phyloP scores from a whole-genome alignment of 2,329 filamentous ascomycete species.

The Rutstroemia sp. region DNA sequence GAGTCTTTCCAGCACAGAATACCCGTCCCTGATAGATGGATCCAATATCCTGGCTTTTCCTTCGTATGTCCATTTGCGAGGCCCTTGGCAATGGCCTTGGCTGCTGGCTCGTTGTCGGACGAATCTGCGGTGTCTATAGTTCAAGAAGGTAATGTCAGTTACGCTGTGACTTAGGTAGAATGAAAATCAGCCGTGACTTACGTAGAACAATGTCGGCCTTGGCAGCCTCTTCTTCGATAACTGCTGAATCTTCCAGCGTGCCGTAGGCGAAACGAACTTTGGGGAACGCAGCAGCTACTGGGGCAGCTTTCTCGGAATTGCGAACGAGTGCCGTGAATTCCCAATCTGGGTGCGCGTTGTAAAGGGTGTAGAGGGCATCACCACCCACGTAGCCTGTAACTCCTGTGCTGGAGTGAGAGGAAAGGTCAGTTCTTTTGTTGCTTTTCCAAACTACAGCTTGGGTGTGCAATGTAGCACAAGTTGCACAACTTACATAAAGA shows the following conservation, averaged over 20 bases:
- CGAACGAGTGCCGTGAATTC: conserved; percentile 42
- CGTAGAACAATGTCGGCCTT: conserved; percentile 43
- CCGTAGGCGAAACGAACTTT: conserved; percentile 44
- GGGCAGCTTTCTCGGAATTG: conserved; percentile 40
- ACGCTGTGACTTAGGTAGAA: not conserved
- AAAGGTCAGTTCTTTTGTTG: not conserved
- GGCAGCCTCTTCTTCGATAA: conserved; percentile 38
- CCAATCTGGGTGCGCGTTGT: conserved; percentile 40
- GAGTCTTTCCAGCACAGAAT: conserved; percentile 45
- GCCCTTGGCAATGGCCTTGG: conserved; percentile 38
- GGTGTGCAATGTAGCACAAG: not conserved
- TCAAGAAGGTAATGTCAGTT: not conserved
- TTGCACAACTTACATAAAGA: conserved; percentile 20
- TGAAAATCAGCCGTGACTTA: conserved; percentile 8
- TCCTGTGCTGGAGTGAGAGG: not conserved
- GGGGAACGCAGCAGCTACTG: conserved; percentile 38
- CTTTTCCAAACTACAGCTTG: not conserved
- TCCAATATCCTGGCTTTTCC: conserved; percentile 38
- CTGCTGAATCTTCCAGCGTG: conserved; percentile 36
- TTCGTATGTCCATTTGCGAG: conserved; percentile 38
- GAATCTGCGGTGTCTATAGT: conserved; percentile 33
- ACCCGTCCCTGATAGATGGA: conserved; percentile 50
- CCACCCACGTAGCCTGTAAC: conserved; percentile 32
- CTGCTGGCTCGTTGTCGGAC: conserved; percentile 38
- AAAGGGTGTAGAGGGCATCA: conserved; percentile 37